These are phyloP conservation scores for Coprinopsis sp. DNA, from an alignment of 768 basidiomycete species.

Conservation along the genomic window DNA sequence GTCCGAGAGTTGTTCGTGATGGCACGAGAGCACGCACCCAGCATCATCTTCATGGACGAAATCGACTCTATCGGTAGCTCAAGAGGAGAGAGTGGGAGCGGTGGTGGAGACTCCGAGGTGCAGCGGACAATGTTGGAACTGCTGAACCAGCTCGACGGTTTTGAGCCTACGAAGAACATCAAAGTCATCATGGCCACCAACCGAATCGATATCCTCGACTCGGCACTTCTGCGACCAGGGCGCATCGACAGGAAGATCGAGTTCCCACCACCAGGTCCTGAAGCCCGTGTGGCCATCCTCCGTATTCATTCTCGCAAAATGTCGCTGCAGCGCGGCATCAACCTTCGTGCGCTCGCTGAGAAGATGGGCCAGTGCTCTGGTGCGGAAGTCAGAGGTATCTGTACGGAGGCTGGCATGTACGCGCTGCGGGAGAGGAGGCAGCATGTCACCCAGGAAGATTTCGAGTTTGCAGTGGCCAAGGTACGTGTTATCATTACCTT, in stretches of 20 bases:
- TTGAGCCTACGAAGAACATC: constrained; percentile 97
- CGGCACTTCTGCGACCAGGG: constrained; percentile 90
- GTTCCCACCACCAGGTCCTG: constrained; percentile 94
- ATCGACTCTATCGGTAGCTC: constrained; percentile 97
- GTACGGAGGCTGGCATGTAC: constrained; percentile 98
- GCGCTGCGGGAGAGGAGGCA: constrained; percentile 92
- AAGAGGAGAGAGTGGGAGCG: constrained; percentile 86
- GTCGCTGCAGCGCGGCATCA: constrained; percentile 96
- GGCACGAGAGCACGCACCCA: constrained; percentile 95
- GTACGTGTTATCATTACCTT: constrained; percentile 32
- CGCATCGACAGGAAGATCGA: constrained; percentile 98
- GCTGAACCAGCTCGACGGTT: constrained; percentile 84
- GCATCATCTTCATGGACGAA: constrained; percentile 99
- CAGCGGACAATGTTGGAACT: constrained; percentile 92
- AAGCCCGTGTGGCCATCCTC: constrained; percentile 94
- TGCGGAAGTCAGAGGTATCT: constrained; percentile 95
- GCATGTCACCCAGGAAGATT: constrained; percentile 98
- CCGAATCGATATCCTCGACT: constrained; percentile 95
- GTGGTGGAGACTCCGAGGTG: constrained; percentile 84
- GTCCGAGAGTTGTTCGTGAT: constrained; percentile 98
- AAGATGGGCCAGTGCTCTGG: constrained; percentile 99
- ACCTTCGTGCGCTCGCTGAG: constrained; percentile 91
- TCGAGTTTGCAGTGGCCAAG: constrained; percentile 98
- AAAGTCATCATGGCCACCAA: constrained; percentile 97
- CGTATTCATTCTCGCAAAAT: constrained; percentile 98